These are phyloP conservation scores for Petrea volubilis DNA, from an alignment of 257 asterid genomes.

Conservation along the genomic window DNA sequence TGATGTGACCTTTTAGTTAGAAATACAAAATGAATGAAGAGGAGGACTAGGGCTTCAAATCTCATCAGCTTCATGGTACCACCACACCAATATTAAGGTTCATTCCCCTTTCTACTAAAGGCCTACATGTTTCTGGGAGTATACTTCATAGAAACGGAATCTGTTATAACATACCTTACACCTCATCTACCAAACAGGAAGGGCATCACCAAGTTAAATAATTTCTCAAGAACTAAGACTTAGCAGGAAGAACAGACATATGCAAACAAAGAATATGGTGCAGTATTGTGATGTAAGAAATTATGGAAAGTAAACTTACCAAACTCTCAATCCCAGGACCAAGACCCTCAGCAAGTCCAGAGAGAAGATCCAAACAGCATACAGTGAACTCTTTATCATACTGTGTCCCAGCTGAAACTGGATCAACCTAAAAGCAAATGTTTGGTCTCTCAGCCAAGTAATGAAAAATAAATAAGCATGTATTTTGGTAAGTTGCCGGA, in stretches of 20 bases:
- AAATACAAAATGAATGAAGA: background rate
- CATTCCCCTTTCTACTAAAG: background rate
- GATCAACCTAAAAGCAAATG: slow-evolving; percentile 65
- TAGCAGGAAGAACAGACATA: slow-evolving; percentile 23
- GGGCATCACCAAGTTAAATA: slow-evolving; percentile 22
- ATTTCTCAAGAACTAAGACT: background rate
- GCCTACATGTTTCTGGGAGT: background rate
- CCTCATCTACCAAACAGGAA: slow-evolving; percentile 12
- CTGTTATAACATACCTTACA: background rate
- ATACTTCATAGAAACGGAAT: background rate
- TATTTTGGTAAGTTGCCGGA: background rate
- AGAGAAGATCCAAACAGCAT: slow-evolving; percentile 96
- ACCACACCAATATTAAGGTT: slow-evolving; percentile 1
- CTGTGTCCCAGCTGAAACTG: slow-evolving; percentile 79
- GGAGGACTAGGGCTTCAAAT: background rate
- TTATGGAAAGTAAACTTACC: slow-evolving; percentile 51
- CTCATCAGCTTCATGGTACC: background rate
- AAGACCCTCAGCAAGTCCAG: slow-evolving; percentile 99
- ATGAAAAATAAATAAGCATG: background rate
- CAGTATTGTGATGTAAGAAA: background rate
- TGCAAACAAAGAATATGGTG: slow-evolving; percentile 7
- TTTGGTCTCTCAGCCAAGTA: slow-evolving; percentile 22
- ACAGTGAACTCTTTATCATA: slow-evolving; percentile 92
- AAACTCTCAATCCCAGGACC: slow-evolving; percentile 93
- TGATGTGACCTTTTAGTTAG: background rate